A percentile compares a stretch with the other conserved stretches of the same genome.
Conservation (phyloP, 2,329 filamentous ascomycete genomes). For the Colletotrichum musicola region DNA sequence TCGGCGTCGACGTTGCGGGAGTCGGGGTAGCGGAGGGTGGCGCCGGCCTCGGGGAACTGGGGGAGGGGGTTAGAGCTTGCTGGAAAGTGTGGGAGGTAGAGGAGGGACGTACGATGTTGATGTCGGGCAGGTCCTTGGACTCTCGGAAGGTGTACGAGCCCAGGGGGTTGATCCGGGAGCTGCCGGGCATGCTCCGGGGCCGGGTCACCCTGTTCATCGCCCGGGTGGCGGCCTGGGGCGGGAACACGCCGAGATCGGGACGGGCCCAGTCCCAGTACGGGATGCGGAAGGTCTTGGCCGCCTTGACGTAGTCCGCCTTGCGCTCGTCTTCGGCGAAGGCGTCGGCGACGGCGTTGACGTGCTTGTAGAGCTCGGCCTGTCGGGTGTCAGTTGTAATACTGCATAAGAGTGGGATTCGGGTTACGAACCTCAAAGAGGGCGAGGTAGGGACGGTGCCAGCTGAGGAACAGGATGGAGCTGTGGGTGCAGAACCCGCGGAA, state of each 20-base stretch:
- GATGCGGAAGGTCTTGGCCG: slow-evolving; percentile 46
- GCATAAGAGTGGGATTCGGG: not conserved
- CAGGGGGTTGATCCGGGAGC: slow-evolving; percentile 32
- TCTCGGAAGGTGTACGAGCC: slow-evolving; percentile 31
- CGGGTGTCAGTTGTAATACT: not conserved
- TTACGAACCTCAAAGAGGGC: slow-evolving; percentile 67
- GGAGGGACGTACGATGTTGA: slow-evolving; percentile 11
- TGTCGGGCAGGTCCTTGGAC: not conserved
- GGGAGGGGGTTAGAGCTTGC: not conserved
- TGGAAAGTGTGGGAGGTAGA: not conserved
- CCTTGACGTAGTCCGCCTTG: slow-evolving; percentile 43
- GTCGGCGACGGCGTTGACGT: slow-evolving; percentile 42
- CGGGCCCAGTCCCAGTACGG: slow-evolving; percentile 52
- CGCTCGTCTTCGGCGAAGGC: slow-evolving; percentile 41
- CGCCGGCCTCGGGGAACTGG: slow-evolving; percentile 17
- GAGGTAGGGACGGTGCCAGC: slow-evolving; percentile 77
- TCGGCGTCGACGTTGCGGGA: slow-evolving; percentile 8
- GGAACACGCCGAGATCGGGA: slow-evolving; percentile 34
- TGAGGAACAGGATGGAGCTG: slow-evolving; percentile 69
- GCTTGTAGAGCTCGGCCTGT: slow-evolving; percentile 43
- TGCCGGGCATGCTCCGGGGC: slow-evolving; percentile 47
- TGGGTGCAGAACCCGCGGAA: slow-evolving; percentile 76
- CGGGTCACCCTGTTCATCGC: slow-evolving; percentile 19
- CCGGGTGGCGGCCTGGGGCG: slow-evolving; percentile 41
- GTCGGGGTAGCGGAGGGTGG: slow-evolving; percentile 42